These are phyloP conservation scores for Gossypium gossypioides DNA, from an alignment of 441 rosid genomes.

Conservation along the genomic window DNA sequence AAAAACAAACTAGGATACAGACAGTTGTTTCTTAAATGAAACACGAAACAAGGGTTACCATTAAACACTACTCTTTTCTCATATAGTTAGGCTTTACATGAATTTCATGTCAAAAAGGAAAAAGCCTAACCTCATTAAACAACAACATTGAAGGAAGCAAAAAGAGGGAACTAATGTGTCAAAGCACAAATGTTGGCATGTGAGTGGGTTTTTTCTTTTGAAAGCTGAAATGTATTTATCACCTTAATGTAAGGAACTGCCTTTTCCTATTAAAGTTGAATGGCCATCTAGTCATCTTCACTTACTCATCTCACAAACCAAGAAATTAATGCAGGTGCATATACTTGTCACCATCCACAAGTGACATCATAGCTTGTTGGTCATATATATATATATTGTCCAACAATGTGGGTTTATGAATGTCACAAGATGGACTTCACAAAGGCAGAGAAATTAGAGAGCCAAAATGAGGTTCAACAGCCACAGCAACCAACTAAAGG, in stretches of 20 bases:
- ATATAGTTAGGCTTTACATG: background rate
- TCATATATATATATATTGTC: background rate
- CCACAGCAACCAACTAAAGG: constrained; percentile 26
- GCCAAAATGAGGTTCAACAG: constrained; percentile 26
- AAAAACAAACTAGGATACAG: background rate
- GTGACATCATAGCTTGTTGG: background rate
- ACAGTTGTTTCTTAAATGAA: background rate
- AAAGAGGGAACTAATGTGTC: background rate
- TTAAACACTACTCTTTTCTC: background rate
- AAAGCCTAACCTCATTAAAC: background rate
- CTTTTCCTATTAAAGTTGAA: background rate
- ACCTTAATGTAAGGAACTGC: background rate
- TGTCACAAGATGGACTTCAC: background rate
- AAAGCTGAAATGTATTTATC: background rate
- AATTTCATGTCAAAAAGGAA: background rate
- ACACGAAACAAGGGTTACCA: background rate
- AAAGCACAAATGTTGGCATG: background rate
- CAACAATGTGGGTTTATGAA: background rate
- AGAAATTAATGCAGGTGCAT: background rate
- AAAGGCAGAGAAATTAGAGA: constrained; percentile 20
- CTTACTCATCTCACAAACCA: constrained; percentile 8
- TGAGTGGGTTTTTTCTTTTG: constrained; percentile 9
- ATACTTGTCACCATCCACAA: background rate
- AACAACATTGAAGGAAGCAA: background rate
- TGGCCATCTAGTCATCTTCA: constrained; percentile 11